A percentile compares a stretch with the other conserved stretches of the same genome.
phyloP scores from a whole-genome alignment of 1,139 yeast genomes.

The Lodderomyces beijingensis region DNA sequence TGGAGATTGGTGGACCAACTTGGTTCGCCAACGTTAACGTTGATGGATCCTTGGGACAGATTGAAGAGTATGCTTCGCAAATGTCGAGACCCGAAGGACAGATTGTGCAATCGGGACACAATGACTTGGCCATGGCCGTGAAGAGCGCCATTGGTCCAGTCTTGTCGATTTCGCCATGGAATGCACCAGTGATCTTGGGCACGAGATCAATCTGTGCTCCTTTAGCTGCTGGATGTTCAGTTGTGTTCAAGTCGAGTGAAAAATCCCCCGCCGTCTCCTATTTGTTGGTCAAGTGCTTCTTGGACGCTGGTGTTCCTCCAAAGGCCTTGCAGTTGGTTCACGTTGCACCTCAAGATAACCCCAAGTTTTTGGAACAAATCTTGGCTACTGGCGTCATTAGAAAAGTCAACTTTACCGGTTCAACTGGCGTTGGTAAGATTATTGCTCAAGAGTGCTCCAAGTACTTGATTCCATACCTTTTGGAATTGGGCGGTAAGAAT shows the following conservation, averaged over 20 bases:
- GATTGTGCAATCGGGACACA: constrained; percentile 15
- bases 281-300: constrained; percentile 27
- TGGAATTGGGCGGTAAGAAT: constrained; percentile 47
- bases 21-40: constrained; percentile 37
- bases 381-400: constrained; percentile 23
- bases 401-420: constrained; percentile 44
- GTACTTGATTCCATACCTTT: constrained; percentile 31
- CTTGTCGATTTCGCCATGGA: constrained; percentile 45
- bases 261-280: constrained; percentile 29
- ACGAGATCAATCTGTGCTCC: constrained; percentile 40
- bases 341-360: constrained; percentile 22
- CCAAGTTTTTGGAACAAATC: constrained; percentile 20
- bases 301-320: constrained; percentile 37
- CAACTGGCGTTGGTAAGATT: constrained; percentile 32
- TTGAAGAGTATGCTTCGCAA: constrained; percentile 21
- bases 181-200: constrained; percentile 42
- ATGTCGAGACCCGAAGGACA: constrained; percentile 22
- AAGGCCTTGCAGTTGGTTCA: constrained; percentile 34
- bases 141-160: constrained; percentile 44
- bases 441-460: constrained; percentile 32
- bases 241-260: constrained; percentile 38
- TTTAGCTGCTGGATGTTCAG: constrained; percentile 49
- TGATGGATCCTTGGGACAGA: constrained; percentile 19
- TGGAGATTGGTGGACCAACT: constrained; percentile 33
- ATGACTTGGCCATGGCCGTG: constrained; percentile 27